Conservation (phyloP, 306 rosid species). For the Rosa multiflora region DNA sequence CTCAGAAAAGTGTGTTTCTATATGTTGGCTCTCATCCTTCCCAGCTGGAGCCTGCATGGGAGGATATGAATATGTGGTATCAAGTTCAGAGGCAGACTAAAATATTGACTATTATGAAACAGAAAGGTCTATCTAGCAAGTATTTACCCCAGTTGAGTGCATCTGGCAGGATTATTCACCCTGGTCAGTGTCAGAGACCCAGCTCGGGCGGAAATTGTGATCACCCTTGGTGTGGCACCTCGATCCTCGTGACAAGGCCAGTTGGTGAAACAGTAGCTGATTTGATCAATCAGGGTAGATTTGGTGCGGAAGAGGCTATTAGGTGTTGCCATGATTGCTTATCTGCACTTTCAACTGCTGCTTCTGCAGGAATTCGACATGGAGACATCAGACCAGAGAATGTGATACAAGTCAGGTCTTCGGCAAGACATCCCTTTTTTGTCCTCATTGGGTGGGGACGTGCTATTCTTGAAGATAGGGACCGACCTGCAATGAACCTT, state of each 20-base stretch:
- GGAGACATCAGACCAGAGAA: constrained; percentile 96
- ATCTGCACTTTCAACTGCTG: constrained; percentile 79
- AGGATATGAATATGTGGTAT: constrained; percentile 95
- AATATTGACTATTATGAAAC: constrained; percentile 85
- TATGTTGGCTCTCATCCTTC: constrained; percentile 89
- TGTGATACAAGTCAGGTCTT: constrained; percentile 64
- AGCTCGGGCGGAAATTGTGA: constrained; percentile 87
- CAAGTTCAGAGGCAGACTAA: constrained; percentile 98
- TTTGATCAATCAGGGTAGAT: constrained; percentile 63
- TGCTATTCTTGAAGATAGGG: constrained; percentile 94
- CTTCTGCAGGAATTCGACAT: constrained; percentile 83
- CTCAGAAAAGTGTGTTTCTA: constrained; percentile 65
- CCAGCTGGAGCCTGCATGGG: constrained; percentile 97
- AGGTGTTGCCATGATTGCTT: constrained; percentile 95
- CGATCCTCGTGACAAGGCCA: constrained; percentile 86
- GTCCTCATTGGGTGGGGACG: constrained; percentile 95
- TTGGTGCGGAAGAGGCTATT: constrained; percentile 74
- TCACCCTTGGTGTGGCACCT: constrained; percentile 99
- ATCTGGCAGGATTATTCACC: constrained; percentile 93
- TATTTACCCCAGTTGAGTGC: constrained; percentile 81
- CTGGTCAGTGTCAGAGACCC: constrained; percentile 84
- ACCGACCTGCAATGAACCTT: constrained; percentile 94
- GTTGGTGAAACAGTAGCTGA: constrained; percentile 85
- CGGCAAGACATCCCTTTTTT: constrained; percentile 58
- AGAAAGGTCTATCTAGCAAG: constrained; percentile 79